Percentiles rank a stretch among this genome's conserved stretches.
phyloP scores from a whole-genome alignment of 2,329 filamentous ascomycete species.

The Trichoderma asperellum region DNA sequence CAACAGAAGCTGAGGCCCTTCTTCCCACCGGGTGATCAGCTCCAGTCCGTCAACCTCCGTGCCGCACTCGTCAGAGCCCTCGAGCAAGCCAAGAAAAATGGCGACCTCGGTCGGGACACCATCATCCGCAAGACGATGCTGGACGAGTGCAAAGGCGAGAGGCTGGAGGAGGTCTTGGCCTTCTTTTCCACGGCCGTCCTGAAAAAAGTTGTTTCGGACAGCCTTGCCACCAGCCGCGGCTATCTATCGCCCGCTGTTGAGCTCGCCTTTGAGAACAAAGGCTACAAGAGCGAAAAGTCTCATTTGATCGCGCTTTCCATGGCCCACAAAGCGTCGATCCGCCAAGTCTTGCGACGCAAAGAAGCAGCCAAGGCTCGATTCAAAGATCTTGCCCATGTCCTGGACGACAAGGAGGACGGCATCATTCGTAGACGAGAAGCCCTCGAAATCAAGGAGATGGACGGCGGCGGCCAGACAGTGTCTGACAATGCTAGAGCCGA shows the following conservation, averaged over 20 bases:
- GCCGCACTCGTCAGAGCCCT: constrained; percentile 80
- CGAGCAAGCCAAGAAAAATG: constrained; percentile 86
- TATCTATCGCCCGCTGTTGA: constrained; percentile 55
- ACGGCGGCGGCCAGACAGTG: constrained; percentile 39
- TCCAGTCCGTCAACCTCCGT: constrained; percentile 89
- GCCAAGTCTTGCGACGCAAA: constrained; percentile 62
- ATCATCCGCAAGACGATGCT: constrained; percentile 92
- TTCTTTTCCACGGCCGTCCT: constrained; percentile 83
- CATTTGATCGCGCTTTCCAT: constrained; percentile 69
- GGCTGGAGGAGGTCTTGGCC: constrained; percentile 83
- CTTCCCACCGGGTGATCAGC: constrained; percentile 86
- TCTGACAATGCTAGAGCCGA: constrained; percentile 50
- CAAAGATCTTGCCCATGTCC: constrained; percentile 63
- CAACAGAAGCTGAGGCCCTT: constrained; percentile 81
- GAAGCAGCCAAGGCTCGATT: constrained; percentile 62
- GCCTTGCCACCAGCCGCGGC: constrained; percentile 44
- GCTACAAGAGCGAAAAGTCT: constrained; percentile 57
- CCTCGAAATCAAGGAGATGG: constrained; percentile 41
- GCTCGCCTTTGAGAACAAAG: constrained; percentile 62
- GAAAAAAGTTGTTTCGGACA: constrained; percentile 63
- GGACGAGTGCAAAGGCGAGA: constrained; percentile 92
- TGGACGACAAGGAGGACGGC: constrained; percentile 65
- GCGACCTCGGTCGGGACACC: constrained; percentile 75
- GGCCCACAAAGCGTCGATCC: constrained; percentile 71
- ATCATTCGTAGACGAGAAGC: constrained; percentile 59